These are phyloP conservation scores for Conticribra weissflogii DNA, from an alignment of 108 stramenopile species.

Conservation along the genomic window DNA sequence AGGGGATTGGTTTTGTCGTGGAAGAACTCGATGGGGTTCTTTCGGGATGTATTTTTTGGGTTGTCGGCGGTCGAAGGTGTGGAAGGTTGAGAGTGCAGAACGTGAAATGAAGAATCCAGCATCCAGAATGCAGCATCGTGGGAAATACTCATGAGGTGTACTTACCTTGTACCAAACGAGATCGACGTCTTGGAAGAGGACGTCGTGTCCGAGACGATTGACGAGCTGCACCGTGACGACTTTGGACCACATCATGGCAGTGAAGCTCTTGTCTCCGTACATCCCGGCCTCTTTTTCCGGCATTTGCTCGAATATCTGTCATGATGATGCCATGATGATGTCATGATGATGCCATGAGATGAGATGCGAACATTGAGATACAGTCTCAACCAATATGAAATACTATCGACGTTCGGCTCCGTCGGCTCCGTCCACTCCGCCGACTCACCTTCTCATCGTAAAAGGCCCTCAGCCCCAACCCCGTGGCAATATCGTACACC, in stretches of 20 bases:
- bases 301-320: constrained; percentile 5
- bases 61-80: not conserved
- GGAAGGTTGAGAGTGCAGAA: not conserved
- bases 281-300: constrained; percentile 50
- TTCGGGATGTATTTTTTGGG: constrained; percentile 21
- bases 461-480: constrained; percentile 52
- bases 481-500: constrained; percentile 48
- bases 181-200: constrained; percentile 81
- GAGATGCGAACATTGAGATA: too few relatives aligned
- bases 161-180: constrained; percentile 43
- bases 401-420: too few relatives aligned
- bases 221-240: constrained; percentile 60
- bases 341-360: too few relatives aligned
- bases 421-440: too few relatives aligned
- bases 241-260: constrained; percentile 75
- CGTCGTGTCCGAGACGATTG: constrained; percentile 55
- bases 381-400: too few relatives aligned
- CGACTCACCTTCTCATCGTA: constrained; percentile 47
- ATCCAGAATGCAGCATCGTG: not conserved
- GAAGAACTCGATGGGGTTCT: constrained; percentile 52
- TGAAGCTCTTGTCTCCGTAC: constrained; percentile 61
- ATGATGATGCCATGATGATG: too few relatives aligned
- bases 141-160: too few relatives aligned
- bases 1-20: constrained; percentile 44
- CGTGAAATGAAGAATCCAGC: not conserved